Evolutionary conservation across 148 eudicot species (phyloP).

Genomic region (Beta vulgaris): DNA sequence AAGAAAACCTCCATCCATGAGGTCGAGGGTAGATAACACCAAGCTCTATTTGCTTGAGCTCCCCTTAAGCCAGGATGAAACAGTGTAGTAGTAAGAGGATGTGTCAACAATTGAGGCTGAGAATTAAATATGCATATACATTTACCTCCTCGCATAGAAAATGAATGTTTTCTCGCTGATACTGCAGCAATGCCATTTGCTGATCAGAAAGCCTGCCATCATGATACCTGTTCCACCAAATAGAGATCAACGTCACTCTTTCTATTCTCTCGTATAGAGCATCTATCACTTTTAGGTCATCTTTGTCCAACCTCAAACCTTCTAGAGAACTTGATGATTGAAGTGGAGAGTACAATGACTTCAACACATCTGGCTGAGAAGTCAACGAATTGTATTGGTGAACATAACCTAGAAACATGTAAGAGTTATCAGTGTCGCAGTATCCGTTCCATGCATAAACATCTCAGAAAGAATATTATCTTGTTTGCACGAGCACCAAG

Average conservation of each 20-base stretch:
- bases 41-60: background rate
- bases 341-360: constrained; percentile 94
- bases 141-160: constrained; percentile 95
- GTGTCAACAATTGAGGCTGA: background rate
- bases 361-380: constrained; percentile 95
- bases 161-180: constrained; percentile 95
- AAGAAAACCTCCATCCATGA: background rate
- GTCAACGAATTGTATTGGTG: constrained; percentile 90
- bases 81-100: background rate
- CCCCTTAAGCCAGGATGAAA: constrained; percentile 3
- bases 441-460: background rate
- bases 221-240: constrained; percentile 59
- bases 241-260: constrained; percentile 5
- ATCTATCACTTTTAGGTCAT: background rate
- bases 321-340: constrained; percentile 87
- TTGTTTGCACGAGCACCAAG: background rate
- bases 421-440: background rate
- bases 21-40: background rate
- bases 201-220: constrained; percentile 98
- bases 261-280: background rate
- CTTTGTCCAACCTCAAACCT: constrained; percentile 64
- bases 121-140: constrained; percentile 8
- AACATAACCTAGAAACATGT: constrained; percentile 60
- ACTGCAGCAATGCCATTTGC: constrained; percentile 98
- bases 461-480: background rate